phyloP scores from a whole-genome alignment of 306 rosid genomes.

The Cicer pinnatifidum region DNA sequence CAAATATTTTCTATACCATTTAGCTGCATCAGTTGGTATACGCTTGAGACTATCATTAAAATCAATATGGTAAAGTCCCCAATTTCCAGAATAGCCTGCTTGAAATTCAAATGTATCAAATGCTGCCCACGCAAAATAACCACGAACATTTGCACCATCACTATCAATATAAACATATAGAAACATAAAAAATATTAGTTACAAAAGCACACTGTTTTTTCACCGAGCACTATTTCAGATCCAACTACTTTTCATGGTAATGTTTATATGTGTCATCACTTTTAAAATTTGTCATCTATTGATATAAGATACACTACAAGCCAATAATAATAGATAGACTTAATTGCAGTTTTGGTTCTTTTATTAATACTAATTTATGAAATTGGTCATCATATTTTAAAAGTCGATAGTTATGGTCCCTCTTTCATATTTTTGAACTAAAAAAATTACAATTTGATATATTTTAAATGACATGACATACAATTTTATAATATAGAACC shows the following conservation, averaged over 20 bases:
- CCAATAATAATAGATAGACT: not conserved
- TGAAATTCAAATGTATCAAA: conserved; percentile 47
- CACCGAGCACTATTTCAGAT: too few species aligned
- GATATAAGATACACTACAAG: not conserved
- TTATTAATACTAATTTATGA: too few species aligned
- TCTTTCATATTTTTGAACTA: too few species aligned
- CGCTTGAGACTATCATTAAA: conserved; percentile 40
- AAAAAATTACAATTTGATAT: too few species aligned
- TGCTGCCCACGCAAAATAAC: conserved; percentile 44
- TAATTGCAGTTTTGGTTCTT: too few species aligned
- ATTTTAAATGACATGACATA: too few species aligned
- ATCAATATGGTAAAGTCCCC: conserved; percentile 45
- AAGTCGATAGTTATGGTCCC: too few species aligned
- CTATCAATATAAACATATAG: not conserved
- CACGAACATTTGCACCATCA: conserved; percentile 42
- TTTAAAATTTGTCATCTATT: not conserved
- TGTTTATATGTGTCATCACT: not conserved
- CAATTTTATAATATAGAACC: too few species aligned
- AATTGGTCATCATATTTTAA: too few species aligned
- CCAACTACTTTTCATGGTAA: not conserved
- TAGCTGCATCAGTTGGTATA: conserved; percentile 4
- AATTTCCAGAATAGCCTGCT: not conserved
- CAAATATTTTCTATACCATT: conserved; percentile 19
- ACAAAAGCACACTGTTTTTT: too few species aligned
- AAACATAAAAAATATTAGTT: not conserved